phyloP scores from a whole-genome alignment of 2,329 filamentous ascomycete species.

The Grosmannia clavigera region DNA sequence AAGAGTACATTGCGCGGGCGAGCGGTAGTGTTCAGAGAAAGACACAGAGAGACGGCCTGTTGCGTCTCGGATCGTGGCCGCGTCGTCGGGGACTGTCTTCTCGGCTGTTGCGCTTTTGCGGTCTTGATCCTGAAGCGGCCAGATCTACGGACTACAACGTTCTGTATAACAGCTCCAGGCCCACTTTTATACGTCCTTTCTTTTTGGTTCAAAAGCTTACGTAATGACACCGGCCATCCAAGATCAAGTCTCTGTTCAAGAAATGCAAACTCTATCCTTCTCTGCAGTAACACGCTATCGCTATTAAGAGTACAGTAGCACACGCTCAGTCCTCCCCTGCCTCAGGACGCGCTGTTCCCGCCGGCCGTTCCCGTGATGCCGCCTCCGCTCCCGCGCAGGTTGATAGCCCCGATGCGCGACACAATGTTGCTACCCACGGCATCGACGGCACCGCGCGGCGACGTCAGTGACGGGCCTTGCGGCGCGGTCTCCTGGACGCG shows the following conservation, averaged over 20 bases:
- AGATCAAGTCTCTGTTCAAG: not conserved
- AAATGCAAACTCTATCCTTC: not conserved
- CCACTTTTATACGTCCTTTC: not conserved
- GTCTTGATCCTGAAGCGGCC: not conserved
- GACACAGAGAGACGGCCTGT: not conserved
- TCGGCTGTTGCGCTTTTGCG: not conserved
- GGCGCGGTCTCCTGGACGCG: conserved; percentile 75
- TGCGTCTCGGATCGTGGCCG: not conserved
- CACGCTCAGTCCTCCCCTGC: not conserved
- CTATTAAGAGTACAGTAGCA: not conserved
- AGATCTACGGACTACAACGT: not conserved
- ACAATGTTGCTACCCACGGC: conserved; percentile 86
- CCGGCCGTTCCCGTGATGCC: conserved; percentile 11
- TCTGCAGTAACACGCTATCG: not conserved
- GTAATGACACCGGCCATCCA: not conserved
- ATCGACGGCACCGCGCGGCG: conserved; percentile 82
- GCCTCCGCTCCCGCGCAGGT: conserved; percentile 41
- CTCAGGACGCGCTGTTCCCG: not conserved
- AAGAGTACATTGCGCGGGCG: conserved; percentile 63
- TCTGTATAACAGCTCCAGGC: not conserved
- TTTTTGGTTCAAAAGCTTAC: not conserved
- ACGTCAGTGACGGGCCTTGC: conserved; percentile 67
- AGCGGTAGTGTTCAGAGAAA: not conserved
- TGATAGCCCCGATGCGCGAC: conserved; percentile 71
- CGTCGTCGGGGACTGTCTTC: not conserved